A percentile compares a stretch with the other conserved stretches of the same genome.
Evolutionary conservation across 805 yeast genomes (phyloP).

Genomic region (Teunomyces stri): DNA sequence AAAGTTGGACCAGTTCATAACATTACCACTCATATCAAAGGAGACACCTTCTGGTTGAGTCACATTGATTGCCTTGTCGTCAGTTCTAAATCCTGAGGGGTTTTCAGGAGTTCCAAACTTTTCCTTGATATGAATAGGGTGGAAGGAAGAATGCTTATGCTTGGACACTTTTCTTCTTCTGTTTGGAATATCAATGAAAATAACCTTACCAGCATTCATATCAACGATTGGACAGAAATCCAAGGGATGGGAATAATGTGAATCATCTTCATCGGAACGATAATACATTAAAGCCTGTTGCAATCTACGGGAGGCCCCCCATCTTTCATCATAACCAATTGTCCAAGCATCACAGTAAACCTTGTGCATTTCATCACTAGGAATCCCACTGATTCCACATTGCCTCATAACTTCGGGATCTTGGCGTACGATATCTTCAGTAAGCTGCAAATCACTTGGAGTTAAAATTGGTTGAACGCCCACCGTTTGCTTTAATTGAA

Average conservation of each 20-base stretch:
- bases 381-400: constrained; percentile 67
- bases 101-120: constrained; percentile 51
- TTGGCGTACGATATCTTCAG: constrained; percentile 64
- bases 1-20: constrained; percentile 76
- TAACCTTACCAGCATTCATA: constrained; percentile 64
- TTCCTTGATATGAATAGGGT: constrained; percentile 60
- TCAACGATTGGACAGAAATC: constrained; percentile 84
- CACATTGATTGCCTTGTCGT: constrained; percentile 63
- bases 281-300: constrained; percentile 82
- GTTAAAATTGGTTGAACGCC: constrained; percentile 77
- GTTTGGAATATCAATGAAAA: constrained; percentile 72
- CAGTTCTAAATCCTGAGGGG: constrained; percentile 55
- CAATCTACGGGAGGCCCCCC: constrained; percentile 72
- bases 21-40: constrained; percentile 65
- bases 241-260: constrained; percentile 71
- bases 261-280: constrained; percentile 73
- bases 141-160: constrained; percentile 67
- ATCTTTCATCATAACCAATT: constrained; percentile 70
- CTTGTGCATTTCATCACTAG: constrained; percentile 57
- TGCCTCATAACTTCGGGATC: constrained; percentile 73
- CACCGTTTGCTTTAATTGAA: constrained; percentile 46
- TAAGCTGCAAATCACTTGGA: constrained; percentile 59
- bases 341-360: constrained; percentile 70
- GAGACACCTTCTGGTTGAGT: constrained; percentile 84
- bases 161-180: constrained; percentile 70